Evolutionary conservation across 768 basidiomycete species (phyloP), one percentile per base, ranked within the genome.

Genomic region (Suillus hirtellus): DNA sequence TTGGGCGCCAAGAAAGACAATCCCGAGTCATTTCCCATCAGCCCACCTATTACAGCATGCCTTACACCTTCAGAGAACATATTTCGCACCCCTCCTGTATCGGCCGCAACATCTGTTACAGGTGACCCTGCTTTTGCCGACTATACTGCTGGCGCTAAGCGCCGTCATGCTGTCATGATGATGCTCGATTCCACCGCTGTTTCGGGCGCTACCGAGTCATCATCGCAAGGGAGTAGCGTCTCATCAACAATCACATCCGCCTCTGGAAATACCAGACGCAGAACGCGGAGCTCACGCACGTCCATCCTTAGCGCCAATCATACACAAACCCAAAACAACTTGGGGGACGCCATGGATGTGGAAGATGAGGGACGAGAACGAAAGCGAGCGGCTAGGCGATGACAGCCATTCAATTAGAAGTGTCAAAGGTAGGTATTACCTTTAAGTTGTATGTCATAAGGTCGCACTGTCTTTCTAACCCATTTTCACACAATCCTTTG

Each of bases 131-230:
- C 74, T 14, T 70, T 72, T 34, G 5, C 65, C 4, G 74, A 75
- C 37, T 71, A 86, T 44, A 74, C 83, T 4, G 80, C 84, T 0
- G 89, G 89, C 38, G 80, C 84, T 1, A 93, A 93, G 74, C 86
- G 92, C 9, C 83, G 91, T 40, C 89, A 93, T 67, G 88, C 89
- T 0, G 82, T 89, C 69, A 90, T 92, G 87, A 86, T 90, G 83
- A 84, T 88, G 81, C 81, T 89, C 3, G 89, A 91, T 67, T 77
- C 87, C 0, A 69, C 79, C 17, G 68, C 82, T 3, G 66, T 82
- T 14, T 66, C 80, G 0, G 77, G 78, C 34, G 69, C 79, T 27
- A 75, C 80, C 17, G 68, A 75, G 1, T 71, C 78, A n/a, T 70
- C 73, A 43, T 68, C 80, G 2, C 74, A 80, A 15, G 71, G 78